Conservation (phyloP, 2,329 filamentous ascomycete species). For the Diplodia mutila region DNA sequence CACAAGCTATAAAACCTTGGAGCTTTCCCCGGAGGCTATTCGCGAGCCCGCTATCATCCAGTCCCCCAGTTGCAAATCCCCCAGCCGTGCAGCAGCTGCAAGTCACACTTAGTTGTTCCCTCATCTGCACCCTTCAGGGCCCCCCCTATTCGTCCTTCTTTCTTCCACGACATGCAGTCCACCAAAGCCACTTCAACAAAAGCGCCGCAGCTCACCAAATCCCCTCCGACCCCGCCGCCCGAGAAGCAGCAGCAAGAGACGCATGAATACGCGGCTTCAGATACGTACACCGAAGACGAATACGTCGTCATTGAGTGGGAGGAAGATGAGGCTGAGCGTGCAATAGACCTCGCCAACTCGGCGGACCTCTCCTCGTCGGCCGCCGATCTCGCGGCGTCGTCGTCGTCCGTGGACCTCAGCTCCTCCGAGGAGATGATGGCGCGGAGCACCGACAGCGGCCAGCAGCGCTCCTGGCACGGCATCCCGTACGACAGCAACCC, state of each 20-base stretch:
- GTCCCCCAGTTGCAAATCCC: not conserved
- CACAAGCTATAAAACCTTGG: conserved; percentile 1
- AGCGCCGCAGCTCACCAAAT: not conserved
- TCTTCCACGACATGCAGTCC: not conserved
- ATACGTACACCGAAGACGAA: conserved; percentile 20
- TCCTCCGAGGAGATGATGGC: not conserved
- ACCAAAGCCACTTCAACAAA: not conserved
- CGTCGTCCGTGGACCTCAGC: not conserved
- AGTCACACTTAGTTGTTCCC: not conserved
- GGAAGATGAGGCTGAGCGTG: conserved; percentile 12
- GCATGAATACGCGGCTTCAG: conserved; percentile 7
- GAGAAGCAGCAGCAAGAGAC: not conserved
- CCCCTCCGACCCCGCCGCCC: not conserved
- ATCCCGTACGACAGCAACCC: not conserved
- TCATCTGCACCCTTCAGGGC: no score
- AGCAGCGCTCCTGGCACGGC: not conserved
- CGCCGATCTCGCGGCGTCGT: not conserved
- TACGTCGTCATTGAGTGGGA: conserved; percentile 14
- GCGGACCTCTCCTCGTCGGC: conserved; percentile 1
- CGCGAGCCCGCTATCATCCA: not conserved
- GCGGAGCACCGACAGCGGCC: not conserved
- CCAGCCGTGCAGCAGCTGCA: not conserved
- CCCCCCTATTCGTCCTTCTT: not conserved
- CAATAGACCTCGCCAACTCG: conserved; percentile 12
- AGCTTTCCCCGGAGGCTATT: not conserved